phyloP scores from a whole-genome alignment of 2,329 filamentous ascomycete genomes.

The Sporothrix pseudoabietina region DNA sequence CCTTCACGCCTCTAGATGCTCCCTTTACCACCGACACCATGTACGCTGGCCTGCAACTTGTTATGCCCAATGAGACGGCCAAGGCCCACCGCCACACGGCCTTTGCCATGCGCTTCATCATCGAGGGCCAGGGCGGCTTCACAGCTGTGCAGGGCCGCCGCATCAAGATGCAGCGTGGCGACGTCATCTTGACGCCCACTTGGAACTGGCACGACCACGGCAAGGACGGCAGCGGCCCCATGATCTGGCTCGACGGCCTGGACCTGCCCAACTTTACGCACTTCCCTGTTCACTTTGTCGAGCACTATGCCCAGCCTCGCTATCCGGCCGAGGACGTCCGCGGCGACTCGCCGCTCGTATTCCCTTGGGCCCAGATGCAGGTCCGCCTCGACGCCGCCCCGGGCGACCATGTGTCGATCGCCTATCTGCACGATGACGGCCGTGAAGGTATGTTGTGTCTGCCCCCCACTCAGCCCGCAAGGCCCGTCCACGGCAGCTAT shows the following conservation, averaged over 20 bases:
- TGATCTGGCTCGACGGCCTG: conserved; percentile 61
- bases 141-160: conserved; percentile 56
- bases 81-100: conserved; percentile 56
- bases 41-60: conserved; percentile 57
- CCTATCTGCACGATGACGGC: conserved; percentile 42
- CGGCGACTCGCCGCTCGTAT: conserved; percentile 50
- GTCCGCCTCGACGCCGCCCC: conserved; percentile 42
- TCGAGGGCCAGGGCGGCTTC: conserved; percentile 56
- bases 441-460: conserved; percentile 38
- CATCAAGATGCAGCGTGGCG: conserved; percentile 53
- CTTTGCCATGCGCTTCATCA: conserved; percentile 58
- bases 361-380: conserved; percentile 53
- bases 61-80: conserved; percentile 56
- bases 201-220: conserved; percentile 63
- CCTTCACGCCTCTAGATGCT: conserved; percentile 35
- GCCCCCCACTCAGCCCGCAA: too few relatives aligned
- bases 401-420: conserved; percentile 39
- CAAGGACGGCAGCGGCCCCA: conserved; percentile 54
- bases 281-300: conserved; percentile 56
- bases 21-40: conserved; percentile 59
- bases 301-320: conserved; percentile 49
- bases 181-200: conserved; percentile 57
- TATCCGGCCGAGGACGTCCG: conserved; percentile 47
- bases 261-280: conserved; percentile 54
- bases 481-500: too few relatives aligned